phyloP scores from a whole-genome alignment of 768 basidiomycete species.

The Podaxis sp. region DNA sequence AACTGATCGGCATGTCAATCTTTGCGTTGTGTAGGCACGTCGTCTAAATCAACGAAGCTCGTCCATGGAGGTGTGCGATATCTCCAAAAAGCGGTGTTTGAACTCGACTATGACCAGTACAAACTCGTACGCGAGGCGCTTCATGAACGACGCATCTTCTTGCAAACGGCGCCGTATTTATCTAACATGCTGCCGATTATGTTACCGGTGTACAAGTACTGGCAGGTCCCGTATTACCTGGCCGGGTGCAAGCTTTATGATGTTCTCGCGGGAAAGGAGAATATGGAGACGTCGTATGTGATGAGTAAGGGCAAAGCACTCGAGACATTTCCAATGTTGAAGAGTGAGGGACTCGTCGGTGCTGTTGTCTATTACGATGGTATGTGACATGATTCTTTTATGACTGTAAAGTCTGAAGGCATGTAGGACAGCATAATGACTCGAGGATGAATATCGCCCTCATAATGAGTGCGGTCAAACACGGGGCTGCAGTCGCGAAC shows the following conservation, averaged over 20 bases:
- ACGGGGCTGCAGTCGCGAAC: slow-evolving; percentile 86
- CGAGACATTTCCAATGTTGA: slow-evolving; percentile 93
- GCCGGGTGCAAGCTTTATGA: slow-evolving; percentile 97
- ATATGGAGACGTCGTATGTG: slow-evolving; percentile 94
- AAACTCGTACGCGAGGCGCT: slow-evolving; percentile 96
- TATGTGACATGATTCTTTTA: slow-evolving; percentile 28
- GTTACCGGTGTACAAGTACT: slow-evolving; percentile 97
- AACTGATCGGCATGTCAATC: background rate
- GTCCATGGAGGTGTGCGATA: slow-evolving; percentile 98
- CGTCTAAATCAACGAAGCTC: slow-evolving; percentile 96
- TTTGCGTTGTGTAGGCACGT: slow-evolving; percentile 62
- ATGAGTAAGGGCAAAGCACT: slow-evolving; percentile 94
- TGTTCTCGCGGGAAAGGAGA: slow-evolving; percentile 90
- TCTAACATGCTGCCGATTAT: slow-evolving; percentile 94
- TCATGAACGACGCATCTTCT: slow-evolving; percentile 89
- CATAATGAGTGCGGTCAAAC: slow-evolving; percentile 90
- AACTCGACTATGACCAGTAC: slow-evolving; percentile 95
- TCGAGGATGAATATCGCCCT: slow-evolving; percentile 97
- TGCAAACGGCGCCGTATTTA: slow-evolving; percentile 94
- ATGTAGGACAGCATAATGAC: slow-evolving; percentile 93
- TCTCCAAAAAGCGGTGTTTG: slow-evolving; percentile 94
- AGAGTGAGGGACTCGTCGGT: slow-evolving; percentile 58
- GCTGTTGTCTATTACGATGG: slow-evolving; percentile 98
- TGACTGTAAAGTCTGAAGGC: background rate
- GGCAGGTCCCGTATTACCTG: slow-evolving; percentile 97